phyloP scores from a whole-genome alignment of 352 stramenopile genomes.

The Saprolegnia diclina region DNA sequence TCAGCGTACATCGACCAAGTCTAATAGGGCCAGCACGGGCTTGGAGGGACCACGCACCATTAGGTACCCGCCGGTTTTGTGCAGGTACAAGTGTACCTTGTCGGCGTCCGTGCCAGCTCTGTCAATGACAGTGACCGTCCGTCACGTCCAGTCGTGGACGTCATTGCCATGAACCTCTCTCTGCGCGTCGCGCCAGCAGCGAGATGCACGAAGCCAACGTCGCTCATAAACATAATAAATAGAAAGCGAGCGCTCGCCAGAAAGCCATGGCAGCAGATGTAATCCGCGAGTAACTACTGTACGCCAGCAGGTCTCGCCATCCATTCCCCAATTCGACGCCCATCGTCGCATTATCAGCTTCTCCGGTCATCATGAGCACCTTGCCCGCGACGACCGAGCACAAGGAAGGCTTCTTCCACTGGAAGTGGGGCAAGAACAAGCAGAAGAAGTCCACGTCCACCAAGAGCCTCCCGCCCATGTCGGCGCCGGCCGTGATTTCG shows the following conservation, averaged over 20 bases:
- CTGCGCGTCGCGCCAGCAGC: too few species aligned
- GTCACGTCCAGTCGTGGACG: too few species aligned
- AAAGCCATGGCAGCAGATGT: neutral
- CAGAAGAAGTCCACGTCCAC: neutral
- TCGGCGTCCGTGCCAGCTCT: too few species aligned
- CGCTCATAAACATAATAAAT: neutral
- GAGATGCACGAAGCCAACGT: too few species aligned
- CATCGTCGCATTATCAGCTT: constrained; percentile 4
- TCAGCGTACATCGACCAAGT: too few species aligned
- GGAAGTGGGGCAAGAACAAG: constrained; percentile 25
- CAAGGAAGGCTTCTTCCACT: constrained; percentile 22
- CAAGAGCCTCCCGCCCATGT: neutral
- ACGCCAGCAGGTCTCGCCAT: neutral
- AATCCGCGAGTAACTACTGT: constrained; percentile 13
- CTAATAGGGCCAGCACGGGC: too few species aligned
- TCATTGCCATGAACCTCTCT: too few species aligned
- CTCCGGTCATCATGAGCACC: too few species aligned
- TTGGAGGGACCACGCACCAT: too few species aligned
- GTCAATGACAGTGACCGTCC: too few species aligned
- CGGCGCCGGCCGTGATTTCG: neutral
- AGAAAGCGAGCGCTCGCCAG: neutral
- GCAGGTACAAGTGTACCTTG: too few species aligned
- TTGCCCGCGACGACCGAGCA: neutral
- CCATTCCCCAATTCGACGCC: constrained; percentile 11
- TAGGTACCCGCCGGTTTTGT: too few species aligned